phyloP scores from a whole-genome alignment of 2,329 filamentous ascomycete genomes.

The Stagonosporopsis vannaccii region DNA sequence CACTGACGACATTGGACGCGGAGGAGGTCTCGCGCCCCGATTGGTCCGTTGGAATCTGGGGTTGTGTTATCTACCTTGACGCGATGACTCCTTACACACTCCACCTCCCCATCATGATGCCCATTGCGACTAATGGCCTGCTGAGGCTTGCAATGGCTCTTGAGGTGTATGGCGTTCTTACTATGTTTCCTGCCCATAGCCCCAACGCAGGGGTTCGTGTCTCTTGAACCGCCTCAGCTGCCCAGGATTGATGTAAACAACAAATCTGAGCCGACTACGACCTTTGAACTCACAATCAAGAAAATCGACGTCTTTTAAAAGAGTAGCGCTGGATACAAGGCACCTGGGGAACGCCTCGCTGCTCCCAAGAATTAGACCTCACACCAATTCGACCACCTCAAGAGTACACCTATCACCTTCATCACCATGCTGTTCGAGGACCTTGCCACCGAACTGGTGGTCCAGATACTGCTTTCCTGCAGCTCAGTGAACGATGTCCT shows the following conservation, averaged over 20 bases:
- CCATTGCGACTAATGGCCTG: slow-evolving; percentile 30
- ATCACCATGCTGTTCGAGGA: slow-evolving; percentile 61
- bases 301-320: neutral
- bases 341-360: neutral
- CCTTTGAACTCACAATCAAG: slow-evolving; percentile 3
- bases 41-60: slow-evolving; percentile 26
- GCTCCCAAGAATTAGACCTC: neutral
- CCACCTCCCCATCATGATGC: slow-evolving; percentile 40
- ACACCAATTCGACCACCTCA: neutral
- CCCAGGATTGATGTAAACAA: slow-evolving; percentile 37
- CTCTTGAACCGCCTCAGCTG: slow-evolving; percentile 49
- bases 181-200: slow-evolving; percentile 53
- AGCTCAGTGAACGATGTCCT: slow-evolving; percentile 61
- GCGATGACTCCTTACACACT: slow-evolving; percentile 28
- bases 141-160: slow-evolving; percentile 32
- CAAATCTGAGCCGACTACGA: slow-evolving; percentile 35
- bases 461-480: slow-evolving; percentile 64
- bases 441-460: slow-evolving; percentile 65
- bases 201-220: slow-evolving; percentile 61
- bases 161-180: slow-evolving; percentile 34
- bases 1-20: slow-evolving; percentile 24
- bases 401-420: slow-evolving; percentile 6
- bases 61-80: slow-evolving; percentile 15
- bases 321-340: neutral
- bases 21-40: slow-evolving; percentile 19